phyloP scores from a whole-genome alignment of 129 eudicot genomes.

The Artemisia argyi region DNA sequence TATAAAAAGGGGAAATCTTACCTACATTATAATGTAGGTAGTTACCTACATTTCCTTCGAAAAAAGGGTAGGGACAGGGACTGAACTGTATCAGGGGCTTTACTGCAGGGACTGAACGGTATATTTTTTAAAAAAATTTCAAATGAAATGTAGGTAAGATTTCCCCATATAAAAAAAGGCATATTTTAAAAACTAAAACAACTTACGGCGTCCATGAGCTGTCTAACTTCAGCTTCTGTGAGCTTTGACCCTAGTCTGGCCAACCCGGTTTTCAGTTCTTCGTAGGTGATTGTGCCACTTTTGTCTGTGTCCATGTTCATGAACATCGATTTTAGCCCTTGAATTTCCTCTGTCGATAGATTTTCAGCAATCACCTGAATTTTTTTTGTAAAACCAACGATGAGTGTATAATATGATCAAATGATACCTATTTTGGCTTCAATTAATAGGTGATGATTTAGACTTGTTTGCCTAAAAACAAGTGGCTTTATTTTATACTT shows the following conservation, averaged over 20 bases:
- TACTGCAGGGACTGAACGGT: no score
- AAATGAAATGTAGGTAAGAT: no score
- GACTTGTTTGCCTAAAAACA: no score
- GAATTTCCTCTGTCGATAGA: constrained; percentile 81
- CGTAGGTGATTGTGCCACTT: constrained; percentile 84
- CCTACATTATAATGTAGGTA: no score
- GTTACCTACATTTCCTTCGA: no score
- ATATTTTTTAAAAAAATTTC: no score
- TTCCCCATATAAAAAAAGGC: no score
- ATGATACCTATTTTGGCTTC: neutral
- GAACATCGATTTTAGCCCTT: constrained; percentile 90
- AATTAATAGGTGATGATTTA: neutral
- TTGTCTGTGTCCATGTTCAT: constrained; percentile 86
- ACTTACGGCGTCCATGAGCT: constrained; percentile 95
- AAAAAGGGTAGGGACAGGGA: no score
- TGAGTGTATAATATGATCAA: neutral
- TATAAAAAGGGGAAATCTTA: no score
- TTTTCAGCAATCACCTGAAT: constrained; percentile 89
- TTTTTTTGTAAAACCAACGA: neutral
- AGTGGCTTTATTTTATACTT: no score
- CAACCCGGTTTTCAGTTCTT: constrained; percentile 83
- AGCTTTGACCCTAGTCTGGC: constrained; percentile 96
- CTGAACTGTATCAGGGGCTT: no score
- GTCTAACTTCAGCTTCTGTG: constrained; percentile 82
- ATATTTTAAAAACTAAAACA: neutral